Base-by-base conservation (phyloP, 371 early-diverging fungal genomes). In the Mortierella polycephala region DNA sequence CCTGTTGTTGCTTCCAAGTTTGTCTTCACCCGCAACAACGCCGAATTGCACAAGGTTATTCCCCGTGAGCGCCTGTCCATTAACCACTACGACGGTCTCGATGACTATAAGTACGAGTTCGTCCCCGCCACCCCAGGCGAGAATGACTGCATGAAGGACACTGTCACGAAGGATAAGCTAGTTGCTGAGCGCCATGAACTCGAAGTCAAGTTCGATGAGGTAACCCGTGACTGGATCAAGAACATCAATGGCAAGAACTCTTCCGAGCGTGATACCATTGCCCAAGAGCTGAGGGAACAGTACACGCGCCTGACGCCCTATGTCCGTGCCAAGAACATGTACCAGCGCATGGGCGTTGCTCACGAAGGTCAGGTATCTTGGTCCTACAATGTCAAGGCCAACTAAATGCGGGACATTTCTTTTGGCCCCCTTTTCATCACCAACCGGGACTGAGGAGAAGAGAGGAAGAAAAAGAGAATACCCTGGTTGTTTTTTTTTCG, bases 1-100 rank as follows among this genome's bases (percentile, higher is more conserved):
- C 97, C 97, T 41, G 94, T 95, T 16, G 96, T 97, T 9, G 93
- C 91, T 7, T 81, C 88, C 81, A 97, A 97, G 84, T 90, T 97
- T 70, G 85, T 86, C 46, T 97, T 97, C 64, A 91, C 92, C 52
- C 79, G 79, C 56, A 77, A 77, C 60, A 84, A 88, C 44, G 93
- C 92, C 30, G 85, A 85, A 40, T 76, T 96, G 45, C 79, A 77
- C 65, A 77, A 77, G 69, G 79, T 77, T 60, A 57, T 77, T 37
- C 79, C 79, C 30, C 72, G 72, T n/a, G 79, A 77, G 11, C 79
- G 79, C 18, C 69, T 77, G 23, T 69, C 79, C 73, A 77, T 77
- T 59, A 52, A 37, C n/a, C 79, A 77, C 69, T 77, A 77, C 60
- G 79, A 72, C 0, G 79, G 79, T 45, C 66, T 77, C 37, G 79